Evolutionary conservation across 306 rosid species (phyloP), one percentile per base, ranked within the genome.

Genomic region (Nissolia schottii): DNA sequence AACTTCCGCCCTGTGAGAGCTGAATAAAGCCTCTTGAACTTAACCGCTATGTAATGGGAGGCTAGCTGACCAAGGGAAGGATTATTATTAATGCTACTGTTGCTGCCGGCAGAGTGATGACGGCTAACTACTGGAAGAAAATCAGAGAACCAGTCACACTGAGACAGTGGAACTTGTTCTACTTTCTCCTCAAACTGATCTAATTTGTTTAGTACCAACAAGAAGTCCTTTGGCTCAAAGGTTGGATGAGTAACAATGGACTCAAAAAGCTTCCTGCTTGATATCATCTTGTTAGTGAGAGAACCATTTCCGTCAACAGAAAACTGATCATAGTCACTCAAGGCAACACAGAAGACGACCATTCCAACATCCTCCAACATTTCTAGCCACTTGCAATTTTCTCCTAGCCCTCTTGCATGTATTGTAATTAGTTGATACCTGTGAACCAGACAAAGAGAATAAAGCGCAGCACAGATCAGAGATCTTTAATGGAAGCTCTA

Each of bases 381-480:
- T 78, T 86, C 89, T 65, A 92, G 73, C 97, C 97, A 92, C 82
- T 92, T 92, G 86, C 93, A 89, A 78, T 89, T 91, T 41, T 92
- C 96, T 43, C 79, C 85, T 4, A 82, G 63, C 18, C 86, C 76
- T 74, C 76, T 82, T 58, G 86, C 63, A 32, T 82, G 86, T 64
- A 79, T 67, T 64, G 83, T 78, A 40, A 82, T 75, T 41, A 82
- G 76, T 77, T 82, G 78, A 70, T 82, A 82, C 81, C 83, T 82
- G 78, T 11, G 53, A 69, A 56, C 66, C 78, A 74, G 25, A 64
- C 63, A 61, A 68, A 32, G 43, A 74, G 51, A 51, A 31, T 12
- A 62, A 49, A 79, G 63, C 19, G 9, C 3, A 15, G 38, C 45
- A 54, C 29, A 73, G 59, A 64, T 77, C 57, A 73, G 63, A 55